Conservation (phyloP, 2,329 filamentous ascomycete species). For the Fusarium praegraminearum region DNA sequence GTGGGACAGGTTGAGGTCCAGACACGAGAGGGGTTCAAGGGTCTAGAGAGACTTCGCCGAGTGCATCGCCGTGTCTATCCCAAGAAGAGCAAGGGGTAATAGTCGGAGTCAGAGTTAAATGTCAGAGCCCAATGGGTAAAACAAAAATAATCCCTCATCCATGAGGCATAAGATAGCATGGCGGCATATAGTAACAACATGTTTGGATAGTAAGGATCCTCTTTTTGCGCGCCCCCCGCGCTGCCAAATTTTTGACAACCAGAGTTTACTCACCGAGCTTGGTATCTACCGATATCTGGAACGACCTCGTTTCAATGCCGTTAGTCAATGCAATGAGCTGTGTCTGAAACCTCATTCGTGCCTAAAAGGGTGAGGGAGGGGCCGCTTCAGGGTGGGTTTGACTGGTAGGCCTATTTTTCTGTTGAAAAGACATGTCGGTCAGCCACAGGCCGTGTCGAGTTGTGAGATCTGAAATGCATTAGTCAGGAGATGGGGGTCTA, state of each 20-base stretch:
- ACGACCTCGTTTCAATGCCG: conserved; percentile 32
- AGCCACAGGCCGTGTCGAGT: conserved; percentile 22
- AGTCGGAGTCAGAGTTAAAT: conserved; percentile 1
- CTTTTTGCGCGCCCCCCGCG: conserved; percentile 32
- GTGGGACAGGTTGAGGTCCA: conserved; percentile 21
- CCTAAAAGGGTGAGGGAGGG: conserved; percentile 35
- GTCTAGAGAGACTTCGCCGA: conserved; percentile 35
- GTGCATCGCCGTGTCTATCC: conserved; percentile 42
- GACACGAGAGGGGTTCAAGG: conserved; percentile 39
- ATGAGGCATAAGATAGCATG: conserved; percentile 19
- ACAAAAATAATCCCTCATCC: conserved; percentile 39
- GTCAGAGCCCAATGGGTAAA: conserved; percentile 31
- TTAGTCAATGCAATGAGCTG: conserved; percentile 43
- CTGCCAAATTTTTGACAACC: conserved; percentile 18
- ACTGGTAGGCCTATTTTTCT: conserved; percentile 22
- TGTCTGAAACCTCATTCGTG: conserved; percentile 33
- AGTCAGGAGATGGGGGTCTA: conserved; percentile 33
- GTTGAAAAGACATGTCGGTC: conserved; percentile 40
- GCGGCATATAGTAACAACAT: background rate
- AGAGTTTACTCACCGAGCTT: conserved; percentile 37
- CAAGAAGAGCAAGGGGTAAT: conserved; percentile 35
- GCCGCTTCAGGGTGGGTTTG: conserved; percentile 34
- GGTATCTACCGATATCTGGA: conserved; percentile 40
- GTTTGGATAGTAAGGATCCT: conserved; percentile 12
- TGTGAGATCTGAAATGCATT: conserved; percentile 15